A percentile compares a stretch with the other conserved stretches of the same genome.
Evolutionary conservation across 352 stramenopile species (phyloP).

Genomic region (Phytopythium montanum): DNA sequence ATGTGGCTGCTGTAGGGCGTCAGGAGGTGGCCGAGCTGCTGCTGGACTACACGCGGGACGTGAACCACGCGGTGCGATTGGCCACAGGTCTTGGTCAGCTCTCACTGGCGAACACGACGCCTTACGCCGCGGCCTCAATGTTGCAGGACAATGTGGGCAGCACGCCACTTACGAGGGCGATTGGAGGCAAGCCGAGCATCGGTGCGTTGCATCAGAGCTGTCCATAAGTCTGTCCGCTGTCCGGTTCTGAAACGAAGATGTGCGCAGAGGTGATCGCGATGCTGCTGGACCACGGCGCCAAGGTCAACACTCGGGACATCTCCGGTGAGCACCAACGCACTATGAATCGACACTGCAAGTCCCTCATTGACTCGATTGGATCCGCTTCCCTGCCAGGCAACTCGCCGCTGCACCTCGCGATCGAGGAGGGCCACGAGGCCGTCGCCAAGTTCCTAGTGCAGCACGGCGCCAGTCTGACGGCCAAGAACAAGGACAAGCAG

Average conservation of each 20-base stretch:
- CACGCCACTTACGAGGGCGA: conserved; percentile 57
- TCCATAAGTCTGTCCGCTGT: neutral
- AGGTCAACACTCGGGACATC: conserved; percentile 50
- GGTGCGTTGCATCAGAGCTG: conserved; percentile 19
- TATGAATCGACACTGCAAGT: neutral
- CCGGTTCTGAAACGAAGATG: neutral
- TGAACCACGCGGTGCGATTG: conserved; percentile 49
- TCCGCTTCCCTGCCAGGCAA: conserved; percentile 33
- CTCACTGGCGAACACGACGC: neutral
- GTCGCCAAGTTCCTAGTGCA: conserved; percentile 62
- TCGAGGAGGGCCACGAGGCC: conserved; percentile 58
- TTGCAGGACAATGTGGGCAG: conserved; percentile 53
- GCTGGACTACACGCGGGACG: conserved; percentile 61
- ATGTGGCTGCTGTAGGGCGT: conserved; percentile 23
- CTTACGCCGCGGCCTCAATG: neutral
- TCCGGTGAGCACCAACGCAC: conserved; percentile 12
- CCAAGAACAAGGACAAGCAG: conserved; percentile 55
- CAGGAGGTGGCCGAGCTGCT: conserved; percentile 65
- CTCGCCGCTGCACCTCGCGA: conserved; percentile 61
- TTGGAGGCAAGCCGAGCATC: conserved; percentile 50
- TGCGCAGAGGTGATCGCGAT: conserved; percentile 41
- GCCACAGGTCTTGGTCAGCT: neutral
- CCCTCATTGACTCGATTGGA: neutral
- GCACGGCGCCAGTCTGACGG: conserved; percentile 42
- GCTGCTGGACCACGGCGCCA: conserved; percentile 59